Percentiles rank a stretch among this genome's conserved stretches.
These are phyloP conservation scores for Mucor indicus DNA, from an alignment of 371 early-diverging fungal genomes.

Conservation along the genomic window DNA sequence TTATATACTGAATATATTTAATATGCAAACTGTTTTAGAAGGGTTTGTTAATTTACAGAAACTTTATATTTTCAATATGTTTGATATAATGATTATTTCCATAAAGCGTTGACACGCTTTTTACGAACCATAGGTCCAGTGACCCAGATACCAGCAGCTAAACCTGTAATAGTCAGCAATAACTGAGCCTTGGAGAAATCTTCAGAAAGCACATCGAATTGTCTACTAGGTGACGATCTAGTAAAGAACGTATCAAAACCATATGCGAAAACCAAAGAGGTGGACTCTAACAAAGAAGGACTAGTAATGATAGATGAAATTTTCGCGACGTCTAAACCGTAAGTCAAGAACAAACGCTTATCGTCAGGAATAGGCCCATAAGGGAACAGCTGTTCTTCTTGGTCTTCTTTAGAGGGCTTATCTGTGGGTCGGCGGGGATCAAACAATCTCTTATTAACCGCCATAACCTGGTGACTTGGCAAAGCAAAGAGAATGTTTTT, in stretches of 20 bases:
- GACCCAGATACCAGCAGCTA: constrained; percentile 66
- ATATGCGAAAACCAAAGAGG: constrained; percentile 81
- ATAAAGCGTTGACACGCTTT: constrained; percentile 56
- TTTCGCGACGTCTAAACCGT: constrained; percentile 68
- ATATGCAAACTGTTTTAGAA: too few species aligned
- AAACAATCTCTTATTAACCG: constrained; percentile 74
- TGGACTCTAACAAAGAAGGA: constrained; percentile 88
- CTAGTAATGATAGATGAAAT: constrained; percentile 65
- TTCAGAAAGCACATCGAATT: constrained; percentile 90
- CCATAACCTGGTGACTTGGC: constrained; percentile 65
- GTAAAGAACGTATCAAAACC: constrained; percentile 90
- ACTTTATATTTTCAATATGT: too few species aligned
- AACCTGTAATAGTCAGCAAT: constrained; percentile 74
- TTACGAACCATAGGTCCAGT: constrained; percentile 72
- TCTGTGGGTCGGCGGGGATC: constrained; percentile 83
- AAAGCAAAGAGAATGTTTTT: constrained; percentile 83
- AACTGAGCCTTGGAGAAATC: constrained; percentile 86
- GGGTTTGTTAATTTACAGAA: too few species aligned
- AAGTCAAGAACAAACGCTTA: constrained; percentile 70
- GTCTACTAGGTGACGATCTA: constrained; percentile 78
- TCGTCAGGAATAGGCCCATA: constrained; percentile 75
- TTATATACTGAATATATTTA: too few species aligned
- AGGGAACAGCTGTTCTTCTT: constrained; percentile 81
- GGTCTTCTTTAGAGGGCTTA: constrained; percentile 61
- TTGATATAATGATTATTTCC: too few species aligned